Evolutionary conservation across 2,329 filamentous ascomycete genomes (phyloP), one percentile per base, ranked within the genome.

Genomic region (Fusarium zealandicum): DNA sequence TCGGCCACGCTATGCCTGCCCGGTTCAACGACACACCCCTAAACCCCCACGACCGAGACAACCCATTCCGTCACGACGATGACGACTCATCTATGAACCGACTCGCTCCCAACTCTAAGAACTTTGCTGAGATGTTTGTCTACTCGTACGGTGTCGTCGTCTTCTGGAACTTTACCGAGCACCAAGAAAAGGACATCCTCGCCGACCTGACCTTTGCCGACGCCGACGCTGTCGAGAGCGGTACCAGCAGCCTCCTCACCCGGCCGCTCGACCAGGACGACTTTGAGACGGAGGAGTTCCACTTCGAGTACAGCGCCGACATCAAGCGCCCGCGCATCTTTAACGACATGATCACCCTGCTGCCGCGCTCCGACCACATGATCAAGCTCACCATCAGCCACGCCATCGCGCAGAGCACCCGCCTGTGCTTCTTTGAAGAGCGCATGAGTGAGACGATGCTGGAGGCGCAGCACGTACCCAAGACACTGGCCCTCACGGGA

Each of bases 291-390:
- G 95, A 99, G 71, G 93, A 98, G 70, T 97, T 99, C 68, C 93
- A 99, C 71, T 99, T 99, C 70, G 93, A 98, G 73, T 99, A 99
- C 78, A 96, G 91, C 67, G 83, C 86, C 1, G 83, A 91, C 52
- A 92, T 95, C 28, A 89, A 92, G 58, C 85, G 93, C 42, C 95
- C 95, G 5, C 85, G 95, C 51, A 90, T 99, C 25, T 99, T 96
- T 78, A 98, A 99, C 75, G 95, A 99, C 74, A 99, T 99, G 95
- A 98, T 99, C 67, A 99, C 95, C 1, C 79, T 99, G 37, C 83
- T 96, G 59, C 96, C 92, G 55, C 88, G 91, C 32, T 85, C 82
- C 22, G 95, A 99, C 76, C 95, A 99, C 76, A 98, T 99, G 93
- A 96, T 98, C 72, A 98, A 98, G 76, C 82, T 99, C 13, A 92